Evolutionary conservation across 495 filamentous ascomycete genomes (phyloP).

Genomic region (Neurospora hispaniola): DNA sequence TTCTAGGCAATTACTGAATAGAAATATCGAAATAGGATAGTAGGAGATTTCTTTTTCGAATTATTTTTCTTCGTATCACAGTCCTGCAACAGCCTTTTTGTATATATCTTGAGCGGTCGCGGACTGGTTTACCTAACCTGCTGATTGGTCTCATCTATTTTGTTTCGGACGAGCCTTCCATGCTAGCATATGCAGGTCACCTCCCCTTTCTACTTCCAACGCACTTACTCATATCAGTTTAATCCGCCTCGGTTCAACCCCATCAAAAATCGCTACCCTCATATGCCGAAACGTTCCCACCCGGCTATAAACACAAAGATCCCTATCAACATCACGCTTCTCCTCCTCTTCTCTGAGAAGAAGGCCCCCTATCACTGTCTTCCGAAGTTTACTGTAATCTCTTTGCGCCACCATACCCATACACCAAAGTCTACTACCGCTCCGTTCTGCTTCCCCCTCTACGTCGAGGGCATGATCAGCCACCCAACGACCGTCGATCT

Average conservation of each 20-base stretch:
- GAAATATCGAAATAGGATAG: no score
- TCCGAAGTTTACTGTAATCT: background rate
- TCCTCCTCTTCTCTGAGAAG: background rate
- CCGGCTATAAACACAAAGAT: background rate
- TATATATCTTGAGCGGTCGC: no score
- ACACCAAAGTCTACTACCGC: background rate
- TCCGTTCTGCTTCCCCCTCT: background rate
- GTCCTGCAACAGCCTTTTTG: no score
- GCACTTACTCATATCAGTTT: background rate
- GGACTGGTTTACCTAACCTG: no score
- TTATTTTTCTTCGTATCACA: no score
- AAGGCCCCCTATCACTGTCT: background rate
- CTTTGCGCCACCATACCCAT: background rate
- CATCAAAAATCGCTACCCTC: background rate
- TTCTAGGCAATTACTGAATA: no score
- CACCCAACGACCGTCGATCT: background rate
- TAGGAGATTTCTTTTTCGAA: no score
- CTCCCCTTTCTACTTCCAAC: no score
- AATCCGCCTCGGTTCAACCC: background rate
- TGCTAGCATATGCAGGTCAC: no score
- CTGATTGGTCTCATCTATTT: no score
- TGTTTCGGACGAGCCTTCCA: no score
- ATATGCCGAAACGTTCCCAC: background rate
- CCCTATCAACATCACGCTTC: background rate
- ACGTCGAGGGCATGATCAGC: background rate